These are phyloP conservation scores for Colletotrichum sojae DNA, from an alignment of 2,329 filamentous ascomycete species.

Conservation along the genomic window DNA sequence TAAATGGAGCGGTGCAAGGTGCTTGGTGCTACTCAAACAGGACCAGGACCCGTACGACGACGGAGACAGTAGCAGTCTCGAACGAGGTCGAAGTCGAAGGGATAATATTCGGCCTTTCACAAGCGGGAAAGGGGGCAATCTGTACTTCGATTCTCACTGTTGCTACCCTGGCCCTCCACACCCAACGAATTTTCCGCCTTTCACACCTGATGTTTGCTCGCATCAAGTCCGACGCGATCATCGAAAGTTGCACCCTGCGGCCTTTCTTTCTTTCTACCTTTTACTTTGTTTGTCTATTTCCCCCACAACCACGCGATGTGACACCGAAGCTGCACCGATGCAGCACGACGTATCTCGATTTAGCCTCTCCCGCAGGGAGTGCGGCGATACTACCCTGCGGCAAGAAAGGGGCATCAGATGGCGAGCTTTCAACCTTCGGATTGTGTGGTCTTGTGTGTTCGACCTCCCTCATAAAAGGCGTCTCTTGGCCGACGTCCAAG, in stretches of 20 bases:
- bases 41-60: no score
- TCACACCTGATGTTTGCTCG: not conserved
- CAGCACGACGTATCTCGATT: constrained; percentile 9
- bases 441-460: not conserved
- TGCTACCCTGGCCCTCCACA: not conserved
- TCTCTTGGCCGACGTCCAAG: not conserved
- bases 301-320: constrained; percentile 5
- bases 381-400: not conserved
- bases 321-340: constrained; percentile 2
- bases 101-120: no score
- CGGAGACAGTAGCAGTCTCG: no score
- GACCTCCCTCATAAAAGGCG: not conserved
- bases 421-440: no score
- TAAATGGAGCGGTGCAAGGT: no score
- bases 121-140: no score
- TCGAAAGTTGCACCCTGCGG: not conserved
- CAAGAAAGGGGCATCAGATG: not conserved
- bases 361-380: not conserved
- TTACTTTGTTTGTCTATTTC: not conserved
- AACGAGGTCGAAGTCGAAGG: no score
- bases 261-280: not conserved
- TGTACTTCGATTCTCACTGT: no score
- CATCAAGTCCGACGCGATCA: not conserved
- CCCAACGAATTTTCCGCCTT: not conserved
- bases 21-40: no score